These are phyloP conservation scores for Verticillium klebahnii DNA, from an alignment of 2,329 filamentous ascomycete species.

Conservation along the genomic window DNA sequence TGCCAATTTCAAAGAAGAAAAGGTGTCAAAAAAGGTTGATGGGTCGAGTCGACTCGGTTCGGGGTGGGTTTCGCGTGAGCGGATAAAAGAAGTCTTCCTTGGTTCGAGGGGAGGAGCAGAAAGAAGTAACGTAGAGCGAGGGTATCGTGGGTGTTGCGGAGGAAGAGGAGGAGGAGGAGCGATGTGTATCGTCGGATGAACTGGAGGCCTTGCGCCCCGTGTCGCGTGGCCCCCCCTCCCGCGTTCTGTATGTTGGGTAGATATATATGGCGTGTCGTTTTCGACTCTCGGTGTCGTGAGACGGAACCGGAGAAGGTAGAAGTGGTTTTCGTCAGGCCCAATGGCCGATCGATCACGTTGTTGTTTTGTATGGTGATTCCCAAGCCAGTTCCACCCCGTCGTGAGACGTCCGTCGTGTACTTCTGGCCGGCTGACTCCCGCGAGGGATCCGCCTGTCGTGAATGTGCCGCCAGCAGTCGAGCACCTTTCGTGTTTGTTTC, in stretches of 20 bases:
- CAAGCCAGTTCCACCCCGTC: conserved; percentile 2
- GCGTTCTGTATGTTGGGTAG: neutral
- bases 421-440: neutral
- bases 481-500: neutral
- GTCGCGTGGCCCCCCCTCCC: neutral
- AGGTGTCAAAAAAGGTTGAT: conserved; percentile 6
- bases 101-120: conserved; percentile 9
- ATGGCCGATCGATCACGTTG: neutral
- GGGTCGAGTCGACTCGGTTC: conserved; percentile 1
- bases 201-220: too few relatives aligned
- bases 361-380: neutral
- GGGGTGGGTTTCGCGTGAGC: conserved; percentile 26
- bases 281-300: neutral
- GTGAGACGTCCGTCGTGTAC: conserved; percentile 11
- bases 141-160: neutral
- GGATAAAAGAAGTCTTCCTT: conserved; percentile 19
- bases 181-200: neutral
- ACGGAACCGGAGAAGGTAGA: neutral
- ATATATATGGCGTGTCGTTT: conserved; percentile 5
- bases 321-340: neutral
- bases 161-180: neutral
- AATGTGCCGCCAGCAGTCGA: neutral
- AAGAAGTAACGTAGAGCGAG: neutral
- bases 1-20: conserved; percentile 8
- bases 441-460: conserved; percentile 5